phyloP scores from a whole-genome alignment of 1,284 basidiomycete species.

The Malassezia dermatis region DNA sequence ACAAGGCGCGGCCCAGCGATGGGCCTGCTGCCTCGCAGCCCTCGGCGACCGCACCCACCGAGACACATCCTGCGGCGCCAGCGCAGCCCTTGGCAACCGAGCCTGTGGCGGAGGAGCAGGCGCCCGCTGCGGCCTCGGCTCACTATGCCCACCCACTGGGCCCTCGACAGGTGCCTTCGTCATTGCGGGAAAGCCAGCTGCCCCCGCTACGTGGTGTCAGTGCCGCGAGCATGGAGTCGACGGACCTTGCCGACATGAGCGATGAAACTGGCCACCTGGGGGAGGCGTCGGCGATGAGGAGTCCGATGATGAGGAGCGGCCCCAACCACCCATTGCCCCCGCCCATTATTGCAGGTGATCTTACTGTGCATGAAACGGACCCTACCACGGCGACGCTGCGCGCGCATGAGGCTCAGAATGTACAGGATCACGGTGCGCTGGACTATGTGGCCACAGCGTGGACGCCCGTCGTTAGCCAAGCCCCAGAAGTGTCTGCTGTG shows the following conservation, averaged over 20 bases:
- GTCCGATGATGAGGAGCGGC: constrained; percentile 18
- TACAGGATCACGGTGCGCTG: constrained; percentile 17
- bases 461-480: not conserved
- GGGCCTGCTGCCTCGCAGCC: not conserved
- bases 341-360: constrained; percentile 31
- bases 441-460: constrained; percentile 13
- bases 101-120: not conserved
- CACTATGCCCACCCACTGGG: constrained; percentile 19
- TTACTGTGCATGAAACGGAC: constrained; percentile 10
- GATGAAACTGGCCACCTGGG: constrained; percentile 28
- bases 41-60: not conserved
- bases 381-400: constrained; percentile 9
- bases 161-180: constrained; percentile 22
- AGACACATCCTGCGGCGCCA: not conserved
- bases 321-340: constrained; percentile 28
- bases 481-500: not conserved
- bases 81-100: not conserved
- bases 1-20: constrained; percentile 15
- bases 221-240: constrained; percentile 28
- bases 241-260: constrained; percentile 30
- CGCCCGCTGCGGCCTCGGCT: not conserved
- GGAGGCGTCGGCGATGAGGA: constrained; percentile 20
- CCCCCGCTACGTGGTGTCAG: constrained; percentile 29
- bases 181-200: constrained; percentile 19
- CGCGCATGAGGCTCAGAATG: constrained; percentile 12